Base-by-base conservation (phyloP, 2,329 filamentous ascomycete species). In the Acephala macrosclerotiorum region DNA sequence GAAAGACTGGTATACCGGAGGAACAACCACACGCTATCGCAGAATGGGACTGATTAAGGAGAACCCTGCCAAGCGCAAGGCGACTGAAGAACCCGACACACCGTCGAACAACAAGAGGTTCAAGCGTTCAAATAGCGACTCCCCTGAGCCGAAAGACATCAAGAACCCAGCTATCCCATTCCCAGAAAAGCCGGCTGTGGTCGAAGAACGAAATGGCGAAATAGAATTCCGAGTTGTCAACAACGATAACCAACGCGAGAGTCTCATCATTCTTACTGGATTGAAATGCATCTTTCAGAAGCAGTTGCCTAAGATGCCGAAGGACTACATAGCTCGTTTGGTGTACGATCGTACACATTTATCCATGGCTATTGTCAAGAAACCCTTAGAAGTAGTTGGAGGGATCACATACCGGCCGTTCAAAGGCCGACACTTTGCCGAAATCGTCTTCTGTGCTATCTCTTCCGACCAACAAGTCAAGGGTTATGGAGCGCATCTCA, bases 281-380 rank as follows among this genome's bases (percentile, higher is more conserved):
- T 84, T 99, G 63, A 99, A 98, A 78, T 97, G 94, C 76, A 96
- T 99, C 70, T 98, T 99, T 75, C 96, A 99, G 78, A 98, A 98
- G 74, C 96, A 99, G 77, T 84, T 99, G 6, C 96, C 96, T 0
- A 98, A 98, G 80, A 99, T 99, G 96, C 96, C 96, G 16, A 97
- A 98, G 79, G 96, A 98, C 76, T 99, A 99, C 78, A 98, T 99
- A 73, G 96, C 96, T 3, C 92, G 96, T 45, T 88, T 99, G 8
- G 96, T 99, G 65, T 99, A 99, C 80, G 96, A 99, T 79, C 90
- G 96, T 60, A 97, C 95, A 6, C 96, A 99, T 81, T 79, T 98
- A 67, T 97, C 93, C 45, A 97, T 99, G 73, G 96, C 96, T 25
- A 98, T 99, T 75, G 93, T 98, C 73, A 98, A 98, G 83, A 94